Evolutionary conservation across 257 asterid genomes (phyloP).

Genomic region (Ligustrum vulgare): DNA sequence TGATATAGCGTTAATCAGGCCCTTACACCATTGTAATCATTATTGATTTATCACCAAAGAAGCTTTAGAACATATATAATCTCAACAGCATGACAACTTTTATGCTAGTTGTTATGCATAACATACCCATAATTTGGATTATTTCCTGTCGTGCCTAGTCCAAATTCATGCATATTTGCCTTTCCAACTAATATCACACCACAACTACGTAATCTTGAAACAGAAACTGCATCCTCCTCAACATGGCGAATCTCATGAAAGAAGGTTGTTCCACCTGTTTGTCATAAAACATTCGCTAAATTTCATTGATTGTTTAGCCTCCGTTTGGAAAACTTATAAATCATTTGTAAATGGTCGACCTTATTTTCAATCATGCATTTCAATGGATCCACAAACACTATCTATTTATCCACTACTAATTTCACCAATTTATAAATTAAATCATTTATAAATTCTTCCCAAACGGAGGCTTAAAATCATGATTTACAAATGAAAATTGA

Average conservation of each 20-base stretch:
- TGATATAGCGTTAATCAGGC: background rate
- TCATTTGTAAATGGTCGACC: no score
- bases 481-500: constrained; percentile 16
- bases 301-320: background rate
- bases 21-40: background rate
- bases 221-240: constrained; percentile 69
- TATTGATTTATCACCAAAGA: background rate
- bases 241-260: constrained; percentile 75
- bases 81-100: background rate
- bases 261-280: constrained; percentile 91
- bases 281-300: constrained; percentile 24
- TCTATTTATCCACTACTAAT: no score
- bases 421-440: no score
- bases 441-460: no score
- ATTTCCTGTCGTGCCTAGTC: constrained; percentile 94
- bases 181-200: constrained; percentile 94
- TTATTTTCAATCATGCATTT: no score
- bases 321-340: no score
- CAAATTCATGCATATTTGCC: constrained; percentile 99
- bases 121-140: constrained; percentile 91
- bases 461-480: background rate
- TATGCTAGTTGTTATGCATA: constrained; percentile 11
- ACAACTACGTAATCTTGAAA: constrained; percentile 81
- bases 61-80: constrained; percentile 11
- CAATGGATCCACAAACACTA: no score